Conservation (phyloP, 345 rosid species). For the Salix viminalis region DNA sequence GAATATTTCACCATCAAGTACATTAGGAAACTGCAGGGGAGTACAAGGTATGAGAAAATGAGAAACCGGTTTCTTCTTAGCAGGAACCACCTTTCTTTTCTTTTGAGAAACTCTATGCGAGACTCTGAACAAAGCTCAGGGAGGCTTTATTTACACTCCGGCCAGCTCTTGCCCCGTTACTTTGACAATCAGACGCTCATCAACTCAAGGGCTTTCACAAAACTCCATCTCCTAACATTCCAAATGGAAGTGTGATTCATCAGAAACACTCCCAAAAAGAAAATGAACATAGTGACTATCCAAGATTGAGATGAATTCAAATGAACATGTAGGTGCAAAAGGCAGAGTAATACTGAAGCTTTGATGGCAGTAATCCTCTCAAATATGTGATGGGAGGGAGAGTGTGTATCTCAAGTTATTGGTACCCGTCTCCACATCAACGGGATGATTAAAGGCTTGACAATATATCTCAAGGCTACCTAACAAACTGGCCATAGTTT, state of each 20-base stretch:
- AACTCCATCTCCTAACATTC: slow-evolving; percentile 47
- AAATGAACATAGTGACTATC: not conserved
- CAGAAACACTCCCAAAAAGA: not conserved
- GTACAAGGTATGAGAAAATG: not conserved
- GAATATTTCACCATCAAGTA: not conserved
- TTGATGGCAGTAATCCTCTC: not conserved
- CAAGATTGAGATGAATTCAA: not conserved
- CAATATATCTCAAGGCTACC: not conserved
- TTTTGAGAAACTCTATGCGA: not conserved
- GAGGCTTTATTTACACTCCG: slow-evolving; percentile 22
- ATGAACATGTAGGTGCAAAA: not conserved
- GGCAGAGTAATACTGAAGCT: not conserved
- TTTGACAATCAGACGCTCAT: slow-evolving; percentile 3
- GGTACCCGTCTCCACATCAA: not conserved
- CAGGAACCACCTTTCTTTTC: not conserved
- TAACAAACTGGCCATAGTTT: not conserved
- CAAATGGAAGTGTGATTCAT: slow-evolving; percentile 9
- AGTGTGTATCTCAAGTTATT: not conserved
- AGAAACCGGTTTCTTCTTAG: slow-evolving; percentile 8
- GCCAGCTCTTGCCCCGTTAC: slow-evolving; percentile 14
- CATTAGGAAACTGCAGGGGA: not conserved
- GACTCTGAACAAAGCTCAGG: slow-evolving; percentile 9
- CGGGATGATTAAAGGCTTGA: not conserved
- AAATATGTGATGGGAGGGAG: too few relatives aligned
- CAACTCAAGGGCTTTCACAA: slow-evolving; percentile 39